Percentiles rank a stretch among this genome's conserved stretches.
Conservation (phyloP, 805 yeast genomes). For the Metschnikowia anglica region DNA sequence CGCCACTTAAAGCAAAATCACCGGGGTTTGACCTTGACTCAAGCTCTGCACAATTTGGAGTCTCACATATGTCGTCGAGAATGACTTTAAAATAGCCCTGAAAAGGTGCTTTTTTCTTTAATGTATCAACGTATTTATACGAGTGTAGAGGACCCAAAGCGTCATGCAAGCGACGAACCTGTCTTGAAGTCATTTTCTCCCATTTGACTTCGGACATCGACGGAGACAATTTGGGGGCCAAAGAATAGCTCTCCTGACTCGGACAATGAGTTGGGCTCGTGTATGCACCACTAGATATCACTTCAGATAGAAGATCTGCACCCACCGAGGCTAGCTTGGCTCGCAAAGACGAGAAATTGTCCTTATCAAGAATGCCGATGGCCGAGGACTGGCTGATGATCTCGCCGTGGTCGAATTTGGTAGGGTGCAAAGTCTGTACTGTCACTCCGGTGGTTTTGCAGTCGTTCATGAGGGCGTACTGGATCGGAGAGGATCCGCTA, state of each 20-base stretch:
- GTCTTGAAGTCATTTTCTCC: conserved; percentile 35
- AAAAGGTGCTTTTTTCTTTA: conserved; percentile 32
- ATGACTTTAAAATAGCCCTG: conserved; percentile 41
- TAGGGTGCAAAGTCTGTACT: conserved; percentile 86
- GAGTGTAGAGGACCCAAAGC: conserved; percentile 60
- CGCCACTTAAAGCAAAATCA: conserved; percentile 19
- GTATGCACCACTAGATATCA: conserved; percentile 37
- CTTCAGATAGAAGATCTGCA: conserved; percentile 52
- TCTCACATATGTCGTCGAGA: conserved; percentile 38
- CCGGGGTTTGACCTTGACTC: conserved; percentile 21
- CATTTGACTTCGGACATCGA: conserved; percentile 48
- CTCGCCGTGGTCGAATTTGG: conserved; percentile 77
- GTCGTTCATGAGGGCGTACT: conserved; percentile 65
- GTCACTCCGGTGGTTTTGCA: conserved; percentile 77
- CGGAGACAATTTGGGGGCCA: conserved; percentile 57
- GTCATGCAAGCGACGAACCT: conserved; percentile 43
- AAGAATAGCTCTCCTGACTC: conserved; percentile 37
- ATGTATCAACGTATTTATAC: conserved; percentile 35
- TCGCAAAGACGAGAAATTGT: conserved; percentile 47
- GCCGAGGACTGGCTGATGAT: conserved; percentile 58
- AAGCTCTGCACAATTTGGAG: neutral
- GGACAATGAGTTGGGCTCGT: conserved; percentile 1
- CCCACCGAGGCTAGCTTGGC: conserved; percentile 59
- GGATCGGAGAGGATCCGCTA: conserved; percentile 90
- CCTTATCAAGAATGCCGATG: conserved; percentile 40